These are phyloP conservation scores for Lentinus polychrous DNA, from an alignment of 1,284 basidiomycete species.

Conservation along the genomic window DNA sequence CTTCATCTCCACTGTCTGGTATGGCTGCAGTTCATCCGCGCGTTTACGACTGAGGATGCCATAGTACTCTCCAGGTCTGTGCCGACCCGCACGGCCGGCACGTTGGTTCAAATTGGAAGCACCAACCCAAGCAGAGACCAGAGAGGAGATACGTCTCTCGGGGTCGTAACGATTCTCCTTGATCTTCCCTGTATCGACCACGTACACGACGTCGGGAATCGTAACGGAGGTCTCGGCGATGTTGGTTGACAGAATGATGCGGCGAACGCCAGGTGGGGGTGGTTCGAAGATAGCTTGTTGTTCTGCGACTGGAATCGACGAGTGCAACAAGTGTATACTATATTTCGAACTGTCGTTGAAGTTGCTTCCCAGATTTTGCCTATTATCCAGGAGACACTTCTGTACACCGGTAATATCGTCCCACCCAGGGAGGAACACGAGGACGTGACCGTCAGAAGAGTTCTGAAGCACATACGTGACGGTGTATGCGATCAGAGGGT, in stretches of 20 bases:
- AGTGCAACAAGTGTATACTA: conserved; percentile 87
- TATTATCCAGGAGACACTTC: conserved; percentile 50
- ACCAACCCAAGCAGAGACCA: conserved; percentile 89
- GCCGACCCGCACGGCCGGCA: conserved; percentile 90
- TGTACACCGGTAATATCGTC: conserved; percentile 88
- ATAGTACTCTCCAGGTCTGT: conserved; percentile 88
- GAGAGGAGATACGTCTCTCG: conserved; percentile 77
- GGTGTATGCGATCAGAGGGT: conserved; percentile 76
- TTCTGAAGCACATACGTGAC: conserved; percentile 74
- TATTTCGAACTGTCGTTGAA: conserved; percentile 58
- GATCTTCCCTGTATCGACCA: conserved; percentile 84
- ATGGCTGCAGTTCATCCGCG: conserved; percentile 60
- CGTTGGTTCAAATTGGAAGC: conserved; percentile 92
- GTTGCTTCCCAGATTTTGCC: conserved; percentile 46
- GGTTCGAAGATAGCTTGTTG: conserved; percentile 90
- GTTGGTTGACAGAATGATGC: conserved; percentile 91
- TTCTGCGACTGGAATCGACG: conserved; percentile 83
- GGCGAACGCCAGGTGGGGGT: conserved; percentile 69
- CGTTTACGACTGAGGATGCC: conserved; percentile 73
- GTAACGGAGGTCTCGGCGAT: conserved; percentile 97
- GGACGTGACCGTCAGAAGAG: conserved; percentile 82
- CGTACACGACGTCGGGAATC: conserved; percentile 94
- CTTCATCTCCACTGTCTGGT: conserved; percentile 96
- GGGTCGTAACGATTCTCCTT: conserved; percentile 96
- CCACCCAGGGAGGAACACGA: conserved; percentile 91